Percentiles rank a stretch among this genome's conserved stretches.
Conservation (phyloP, 2,329 filamentous ascomycete species). For the Pyricularia pennisetigena region DNA sequence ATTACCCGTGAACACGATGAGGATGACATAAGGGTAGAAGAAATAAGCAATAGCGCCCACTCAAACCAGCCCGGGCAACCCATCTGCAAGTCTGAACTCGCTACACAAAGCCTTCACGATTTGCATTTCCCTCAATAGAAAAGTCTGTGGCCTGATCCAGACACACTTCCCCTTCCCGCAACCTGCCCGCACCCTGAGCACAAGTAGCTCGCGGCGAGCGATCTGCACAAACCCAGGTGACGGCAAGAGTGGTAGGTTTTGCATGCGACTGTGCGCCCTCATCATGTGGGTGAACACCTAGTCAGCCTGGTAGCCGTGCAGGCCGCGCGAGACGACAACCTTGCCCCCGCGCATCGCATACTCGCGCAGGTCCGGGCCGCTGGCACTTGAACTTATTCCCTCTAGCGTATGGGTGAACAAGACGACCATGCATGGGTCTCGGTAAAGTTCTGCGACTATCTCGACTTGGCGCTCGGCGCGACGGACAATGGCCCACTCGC, state of each 20-base stretch:
- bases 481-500: not conserved
- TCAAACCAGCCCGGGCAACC: not conserved
- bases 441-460: not conserved
- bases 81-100: not conserved
- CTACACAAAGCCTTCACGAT: not conserved
- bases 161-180: not conserved
- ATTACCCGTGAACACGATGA: not conserved
- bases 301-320: not conserved
- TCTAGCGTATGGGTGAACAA: not conserved
- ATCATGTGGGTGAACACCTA: not conserved
- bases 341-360: not conserved
- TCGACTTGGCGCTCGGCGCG: not conserved
- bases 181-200: not conserved
- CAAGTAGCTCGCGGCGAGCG: not conserved
- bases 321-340: not conserved
- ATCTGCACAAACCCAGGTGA: not conserved
- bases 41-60: not conserved
- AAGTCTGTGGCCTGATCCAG: not conserved
- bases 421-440: not conserved
- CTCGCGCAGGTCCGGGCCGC: not conserved
- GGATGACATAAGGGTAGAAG: not conserved
- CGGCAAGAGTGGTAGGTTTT: not conserved
- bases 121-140: not conserved
- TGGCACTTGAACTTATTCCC: not conserved
- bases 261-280: not conserved